Evolutionary conservation across 257 asterid genomes (phyloP).

Genomic region (Misopates orontium): DNA sequence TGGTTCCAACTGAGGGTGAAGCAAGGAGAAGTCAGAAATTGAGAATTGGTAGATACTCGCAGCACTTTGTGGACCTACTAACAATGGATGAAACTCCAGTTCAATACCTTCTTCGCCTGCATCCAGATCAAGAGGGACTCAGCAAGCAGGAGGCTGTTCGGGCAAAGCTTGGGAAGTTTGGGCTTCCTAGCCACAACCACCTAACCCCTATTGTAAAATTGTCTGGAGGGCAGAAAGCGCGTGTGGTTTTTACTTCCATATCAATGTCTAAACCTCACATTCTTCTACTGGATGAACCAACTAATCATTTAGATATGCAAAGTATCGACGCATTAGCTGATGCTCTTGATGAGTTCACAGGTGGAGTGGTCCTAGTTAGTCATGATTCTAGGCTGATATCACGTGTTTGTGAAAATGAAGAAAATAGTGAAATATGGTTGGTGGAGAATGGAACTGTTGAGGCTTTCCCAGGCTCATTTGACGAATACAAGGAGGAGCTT

Average conservation of each 20-base stretch:
- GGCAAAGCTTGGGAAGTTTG: slow-evolving; percentile 67
- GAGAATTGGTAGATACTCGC: slow-evolving; percentile 47
- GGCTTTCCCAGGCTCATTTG: slow-evolving; percentile 50
- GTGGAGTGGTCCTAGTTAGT: slow-evolving; percentile 68
- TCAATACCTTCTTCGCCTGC: slow-evolving; percentile 60
- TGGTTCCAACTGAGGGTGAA: slow-evolving; percentile 40
- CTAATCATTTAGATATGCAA: slow-evolving; percentile 48
- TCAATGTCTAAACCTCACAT: slow-evolving; percentile 56
- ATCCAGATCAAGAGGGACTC: slow-evolving; percentile 65
- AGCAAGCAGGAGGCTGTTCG: slow-evolving; percentile 69
- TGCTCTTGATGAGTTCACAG: slow-evolving; percentile 56
- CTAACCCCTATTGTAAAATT: slow-evolving; percentile 37
- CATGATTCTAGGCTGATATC: slow-evolving; percentile 72
- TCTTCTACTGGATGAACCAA: slow-evolving; percentile 43
- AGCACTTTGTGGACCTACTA: slow-evolving; percentile 66
- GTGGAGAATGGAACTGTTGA: slow-evolving; percentile 68
- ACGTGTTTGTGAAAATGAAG: slow-evolving; percentile 63
- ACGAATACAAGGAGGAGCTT: slow-evolving; percentile 72
- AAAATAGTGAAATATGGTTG: slow-evolving; percentile 59
- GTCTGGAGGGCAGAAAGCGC: slow-evolving; percentile 43
- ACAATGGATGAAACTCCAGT: slow-evolving; percentile 67
- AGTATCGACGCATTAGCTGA: slow-evolving; percentile 44
- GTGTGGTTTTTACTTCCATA: slow-evolving; percentile 56
- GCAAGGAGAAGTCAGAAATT: slow-evolving; percentile 39
- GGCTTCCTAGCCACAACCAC: slow-evolving; percentile 50